These are phyloP conservation scores for Ogataea nitratoaversa DNA, from an alignment of 805 yeast species.

Conservation along the genomic window DNA sequence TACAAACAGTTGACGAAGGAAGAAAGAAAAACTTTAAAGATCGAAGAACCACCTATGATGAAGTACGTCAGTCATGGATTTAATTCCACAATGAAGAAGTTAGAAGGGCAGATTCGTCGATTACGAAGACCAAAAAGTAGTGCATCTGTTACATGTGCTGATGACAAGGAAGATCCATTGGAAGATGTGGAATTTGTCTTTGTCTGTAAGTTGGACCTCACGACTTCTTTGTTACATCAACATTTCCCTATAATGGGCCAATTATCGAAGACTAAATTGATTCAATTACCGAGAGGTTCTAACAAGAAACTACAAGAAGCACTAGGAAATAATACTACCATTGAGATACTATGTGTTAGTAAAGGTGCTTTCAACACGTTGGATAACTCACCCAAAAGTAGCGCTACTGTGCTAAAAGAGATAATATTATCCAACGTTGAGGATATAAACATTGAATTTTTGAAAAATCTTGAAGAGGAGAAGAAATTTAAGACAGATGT, in stretches of 20 bases:
- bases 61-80: constrained; percentile 42
- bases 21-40: constrained; percentile 19
- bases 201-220: constrained; percentile 44
- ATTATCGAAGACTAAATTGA: constrained; percentile 50
- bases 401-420: not conserved
- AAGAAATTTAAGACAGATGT: not conserved
- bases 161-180: constrained; percentile 22
- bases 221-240: constrained; percentile 45
- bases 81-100: constrained; percentile 46
- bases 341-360: constrained; percentile 19
- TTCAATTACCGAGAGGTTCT: constrained; percentile 54
- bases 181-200: constrained; percentile 40
- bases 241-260: constrained; percentile 56
- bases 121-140: not conserved
- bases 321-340: constrained; percentile 8
- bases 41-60: constrained; percentile 26
- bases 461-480: not conserved
- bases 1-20: constrained; percentile 19
- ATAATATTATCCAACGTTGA: not conserved
- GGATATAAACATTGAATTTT: not conserved
- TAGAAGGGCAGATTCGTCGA: constrained; percentile 48
- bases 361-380: constrained; percentile 8
- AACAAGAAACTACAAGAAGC: constrained; percentile 16
- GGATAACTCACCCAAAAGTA: not conserved
- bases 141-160: constrained; percentile 36